phyloP scores from a whole-genome alignment of 345 rosid genomes.

The Eucalyptus pauciflora region DNA sequence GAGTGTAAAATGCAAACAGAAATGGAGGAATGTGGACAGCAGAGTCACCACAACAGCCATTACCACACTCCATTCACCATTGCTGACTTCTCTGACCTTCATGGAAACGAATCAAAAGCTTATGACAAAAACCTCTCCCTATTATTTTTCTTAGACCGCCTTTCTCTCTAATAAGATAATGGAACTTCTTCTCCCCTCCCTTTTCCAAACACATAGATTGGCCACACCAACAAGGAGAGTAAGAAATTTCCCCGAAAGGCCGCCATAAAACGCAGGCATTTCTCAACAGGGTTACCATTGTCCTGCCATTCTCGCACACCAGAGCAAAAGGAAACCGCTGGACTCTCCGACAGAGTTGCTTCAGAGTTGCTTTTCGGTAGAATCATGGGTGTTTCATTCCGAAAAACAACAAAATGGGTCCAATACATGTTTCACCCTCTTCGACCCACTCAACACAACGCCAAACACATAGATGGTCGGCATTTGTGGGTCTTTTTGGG shows the following conservation, averaged over 20 bases:
- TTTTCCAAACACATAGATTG: neutral
- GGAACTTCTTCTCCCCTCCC: neutral
- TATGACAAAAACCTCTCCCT: neutral
- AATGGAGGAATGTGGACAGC: neutral
- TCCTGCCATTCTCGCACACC: neutral
- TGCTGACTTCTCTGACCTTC: neutral
- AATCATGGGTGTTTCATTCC: neutral
- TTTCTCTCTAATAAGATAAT: neutral
- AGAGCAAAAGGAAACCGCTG: neutral
- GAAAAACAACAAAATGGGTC: neutral
- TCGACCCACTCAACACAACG: neutral
- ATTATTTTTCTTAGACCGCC: neutral
- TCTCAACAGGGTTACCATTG: neutral
- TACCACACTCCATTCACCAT: neutral
- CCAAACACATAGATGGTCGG: no score
- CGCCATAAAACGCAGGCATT: neutral
- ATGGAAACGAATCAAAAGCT: neutral
- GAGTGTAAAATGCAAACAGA: neutral
- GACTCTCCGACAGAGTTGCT: neutral
- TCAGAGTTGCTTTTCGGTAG: neutral
- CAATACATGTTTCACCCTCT: neutral
- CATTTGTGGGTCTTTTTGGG: neutral
- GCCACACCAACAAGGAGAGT: neutral
- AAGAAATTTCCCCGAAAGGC: neutral
- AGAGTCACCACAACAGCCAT: neutral